These are phyloP conservation scores for Styphnolobium japonicum DNA, from an alignment of 306 rosid species.

Conservation along the genomic window DNA sequence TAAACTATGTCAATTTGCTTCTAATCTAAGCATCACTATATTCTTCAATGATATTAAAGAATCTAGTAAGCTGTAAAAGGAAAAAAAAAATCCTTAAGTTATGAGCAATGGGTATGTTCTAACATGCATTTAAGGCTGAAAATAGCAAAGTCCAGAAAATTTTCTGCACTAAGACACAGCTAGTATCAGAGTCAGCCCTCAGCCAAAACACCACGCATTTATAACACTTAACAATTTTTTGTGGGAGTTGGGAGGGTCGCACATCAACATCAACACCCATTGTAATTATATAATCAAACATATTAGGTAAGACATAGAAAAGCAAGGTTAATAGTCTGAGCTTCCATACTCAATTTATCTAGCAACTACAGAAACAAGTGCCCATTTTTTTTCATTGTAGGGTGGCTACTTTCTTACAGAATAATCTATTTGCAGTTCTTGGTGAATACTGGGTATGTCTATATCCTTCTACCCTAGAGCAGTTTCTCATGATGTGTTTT, in stretches of 20 bases:
- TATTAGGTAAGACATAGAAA: not conserved
- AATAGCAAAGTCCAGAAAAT: conserved; percentile 5
- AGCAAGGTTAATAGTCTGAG: not conserved
- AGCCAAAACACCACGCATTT: not conserved
- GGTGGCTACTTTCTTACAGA: not conserved
- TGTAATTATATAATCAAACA: not conserved
- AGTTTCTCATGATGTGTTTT: not conserved
- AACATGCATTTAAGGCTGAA: not conserved
- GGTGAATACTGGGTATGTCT: not conserved
- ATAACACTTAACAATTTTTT: not conserved
- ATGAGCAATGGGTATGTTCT: not conserved
- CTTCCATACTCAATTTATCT: not conserved
- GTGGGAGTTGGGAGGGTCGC: not conserved
- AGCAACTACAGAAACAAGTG: not conserved
- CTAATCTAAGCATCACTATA: not conserved
- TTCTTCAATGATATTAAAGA: not conserved
- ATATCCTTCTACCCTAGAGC: not conserved
- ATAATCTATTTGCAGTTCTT: not conserved
- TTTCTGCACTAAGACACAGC: conserved; percentile 3
- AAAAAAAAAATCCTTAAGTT: not conserved
- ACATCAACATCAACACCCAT: not conserved
- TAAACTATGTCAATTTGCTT: not conserved
- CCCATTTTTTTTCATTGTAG: not conserved
- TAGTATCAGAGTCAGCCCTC: not conserved
- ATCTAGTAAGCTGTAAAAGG: not conserved